Evolutionary conservation across 441 rosid genomes (phyloP).

Genomic region (Erodium moschatum): DNA sequence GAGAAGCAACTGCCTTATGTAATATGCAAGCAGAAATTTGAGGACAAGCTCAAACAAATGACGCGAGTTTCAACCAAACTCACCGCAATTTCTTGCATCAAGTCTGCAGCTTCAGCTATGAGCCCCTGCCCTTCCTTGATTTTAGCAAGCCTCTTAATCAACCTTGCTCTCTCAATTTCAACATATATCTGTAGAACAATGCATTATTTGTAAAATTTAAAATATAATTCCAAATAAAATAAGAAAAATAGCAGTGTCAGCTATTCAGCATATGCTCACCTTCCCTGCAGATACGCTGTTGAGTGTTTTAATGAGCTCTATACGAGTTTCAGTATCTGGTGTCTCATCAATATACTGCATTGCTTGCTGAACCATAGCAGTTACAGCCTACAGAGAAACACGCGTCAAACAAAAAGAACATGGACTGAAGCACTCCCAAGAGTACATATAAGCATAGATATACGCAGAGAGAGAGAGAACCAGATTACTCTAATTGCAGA

Average conservation of each 20-base stretch:
- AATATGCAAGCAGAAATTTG: neutral
- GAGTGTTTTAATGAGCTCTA: constrained; percentile 77
- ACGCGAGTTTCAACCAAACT: constrained; percentile 21
- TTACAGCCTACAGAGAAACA: constrained; percentile 54
- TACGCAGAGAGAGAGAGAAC: neutral
- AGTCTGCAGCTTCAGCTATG: constrained; percentile 93
- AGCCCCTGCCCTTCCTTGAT: constrained; percentile 90
- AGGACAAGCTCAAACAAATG: neutral
- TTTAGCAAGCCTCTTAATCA: constrained; percentile 88
- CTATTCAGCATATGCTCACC: constrained; percentile 31
- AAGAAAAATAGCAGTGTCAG: neutral
- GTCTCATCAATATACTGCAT: constrained; percentile 89
- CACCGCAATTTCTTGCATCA: constrained; percentile 99
- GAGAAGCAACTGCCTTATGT: neutral
- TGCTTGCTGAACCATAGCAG: constrained; percentile 96
- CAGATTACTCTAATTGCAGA: neutral
- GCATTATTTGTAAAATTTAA: neutral
- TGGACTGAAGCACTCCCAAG: no score
- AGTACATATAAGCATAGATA: neutral
- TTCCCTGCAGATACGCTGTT: constrained; percentile 89
- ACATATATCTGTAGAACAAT: constrained; percentile 59
- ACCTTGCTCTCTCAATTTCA: constrained; percentile 88
- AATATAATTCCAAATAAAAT: neutral
- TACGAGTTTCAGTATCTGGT: constrained; percentile 74
- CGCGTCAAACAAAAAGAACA: neutral